Base-by-base conservation (phyloP, 2,329 filamentous ascomycete genomes). In the Aspergillus pseudoterreus region DNA sequence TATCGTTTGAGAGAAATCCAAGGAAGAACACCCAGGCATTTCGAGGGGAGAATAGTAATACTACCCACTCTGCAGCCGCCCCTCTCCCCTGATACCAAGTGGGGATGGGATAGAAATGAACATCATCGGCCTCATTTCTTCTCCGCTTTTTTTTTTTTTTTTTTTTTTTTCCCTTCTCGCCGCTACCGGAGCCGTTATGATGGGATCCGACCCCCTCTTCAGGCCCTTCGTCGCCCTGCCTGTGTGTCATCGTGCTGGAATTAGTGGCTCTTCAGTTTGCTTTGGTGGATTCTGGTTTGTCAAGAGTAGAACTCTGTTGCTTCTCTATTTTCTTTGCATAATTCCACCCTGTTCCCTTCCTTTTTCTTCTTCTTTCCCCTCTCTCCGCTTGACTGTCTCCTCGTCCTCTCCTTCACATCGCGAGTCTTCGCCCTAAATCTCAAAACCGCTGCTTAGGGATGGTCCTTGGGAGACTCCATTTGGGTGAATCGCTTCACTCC, bases 181-280 rank as follows among this genome's bases (percentile, higher is more conserved):
- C 53, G 53, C 48, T 53, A 56, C 51, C 53, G 51, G 51, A 56
- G 53, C 51, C 42, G 15, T 48, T 33, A 15, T 43, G 14, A 48
- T 53, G 50, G 38, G 27, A 50, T 41, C 27, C 10, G 27, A 30
- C 27, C 27, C 27, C 27, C 27, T 30, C 27, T 9, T 30, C 27
- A 30, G 10, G 27, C 22, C 22, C 22, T 22, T 22, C 22, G 22
- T 22, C 22, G 22, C 22, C 22, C 4, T 22, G 22, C 6, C 22
- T 22, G 22, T 22, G 22, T 22, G 27, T 30, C 27, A 30, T 30
- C 27, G 27, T 30, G 27, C 27, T 30, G 8, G 27, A 10, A 9
- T 30, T 9, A 30, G 27, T 30, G 27, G 27, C 27, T 30, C 27
- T 30, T 30, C 27, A 30, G 27, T 8, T 30, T 8, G 6, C 8